These are phyloP conservation scores for Phaffomyces antillensis DNA, from an alignment of 805 yeast genomes.

Conservation along the genomic window DNA sequence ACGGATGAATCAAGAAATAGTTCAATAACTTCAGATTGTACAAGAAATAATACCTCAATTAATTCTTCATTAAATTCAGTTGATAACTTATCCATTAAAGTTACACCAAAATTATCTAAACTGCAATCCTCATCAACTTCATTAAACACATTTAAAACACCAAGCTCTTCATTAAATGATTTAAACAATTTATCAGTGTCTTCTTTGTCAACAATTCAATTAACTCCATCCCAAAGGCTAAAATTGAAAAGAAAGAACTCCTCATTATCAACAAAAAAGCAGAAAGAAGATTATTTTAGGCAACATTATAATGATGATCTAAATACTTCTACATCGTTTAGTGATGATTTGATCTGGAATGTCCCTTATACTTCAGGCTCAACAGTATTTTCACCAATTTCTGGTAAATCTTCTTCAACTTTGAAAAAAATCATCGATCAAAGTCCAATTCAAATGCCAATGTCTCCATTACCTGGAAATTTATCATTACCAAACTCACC, in stretches of 20 bases:
- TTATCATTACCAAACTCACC: slow-evolving; percentile 1
- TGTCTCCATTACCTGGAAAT: slow-evolving; percentile 43
- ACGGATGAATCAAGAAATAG: slow-evolving; percentile 20
- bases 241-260: slow-evolving; percentile 33
- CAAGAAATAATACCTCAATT: slow-evolving; percentile 15
- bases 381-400: slow-evolving; percentile 16
- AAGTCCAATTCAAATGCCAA: slow-evolving; percentile 28
- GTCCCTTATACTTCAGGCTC: slow-evolving; percentile 40
- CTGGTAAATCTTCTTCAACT: slow-evolving; percentile 19
- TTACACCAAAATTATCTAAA: too few relatives aligned
- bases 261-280: slow-evolving; percentile 24
- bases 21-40: slow-evolving; percentile 20
- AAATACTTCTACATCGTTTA: slow-evolving; percentile 19
- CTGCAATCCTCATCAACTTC: neutral
- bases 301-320: slow-evolving; percentile 28
- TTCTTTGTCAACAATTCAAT: slow-evolving; percentile 12
- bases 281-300: slow-evolving; percentile 33
- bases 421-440: slow-evolving; percentile 18
- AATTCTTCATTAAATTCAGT: too few relatives aligned
- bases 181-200: slow-evolving; percentile 6
- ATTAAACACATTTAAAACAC: neutral
- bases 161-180: slow-evolving; percentile 1
- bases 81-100: too few relatives aligned
- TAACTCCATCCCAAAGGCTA: slow-evolving; percentile 37
- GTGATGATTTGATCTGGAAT: slow-evolving; percentile 40